Percentiles rank a stretch among this genome's conserved stretches.
Conservation (phyloP, 1,284 basidiomycete species). For the Lignosus rhinocerotis region DNA sequence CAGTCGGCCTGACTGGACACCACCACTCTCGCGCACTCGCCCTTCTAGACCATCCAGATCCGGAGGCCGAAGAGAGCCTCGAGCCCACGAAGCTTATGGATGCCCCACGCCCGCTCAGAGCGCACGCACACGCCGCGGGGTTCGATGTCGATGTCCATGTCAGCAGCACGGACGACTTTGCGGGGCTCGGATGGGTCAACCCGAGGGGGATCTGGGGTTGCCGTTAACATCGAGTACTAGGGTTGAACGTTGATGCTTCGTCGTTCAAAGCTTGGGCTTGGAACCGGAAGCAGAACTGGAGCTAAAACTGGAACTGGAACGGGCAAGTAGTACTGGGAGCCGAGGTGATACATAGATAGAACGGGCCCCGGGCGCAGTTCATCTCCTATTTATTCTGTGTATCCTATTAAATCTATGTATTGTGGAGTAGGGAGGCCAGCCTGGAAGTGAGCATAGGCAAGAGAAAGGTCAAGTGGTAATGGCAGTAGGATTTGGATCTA, state of each 20-base stretch:
- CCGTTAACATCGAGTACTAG: too few relatives aligned
- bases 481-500: too few relatives aligned
- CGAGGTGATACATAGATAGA: background rate
- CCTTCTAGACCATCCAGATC: too few relatives aligned
- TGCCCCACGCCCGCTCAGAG: background rate
- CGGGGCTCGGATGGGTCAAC: slow-evolving; percentile 29
- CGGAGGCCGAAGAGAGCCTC: too few relatives aligned
- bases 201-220: slow-evolving; percentile 30
- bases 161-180: slow-evolving; percentile 15
- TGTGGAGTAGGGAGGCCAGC: too few relatives aligned
- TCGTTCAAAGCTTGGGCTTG: background rate
- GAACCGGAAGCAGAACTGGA: too few relatives aligned
- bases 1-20: slow-evolving; percentile 5
- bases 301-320: too few relatives aligned
- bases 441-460: too few relatives aligned
- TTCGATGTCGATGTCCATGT: too few relatives aligned
- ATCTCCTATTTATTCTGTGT: background rate
- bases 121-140: background rate
- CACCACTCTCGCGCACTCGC: too few relatives aligned
- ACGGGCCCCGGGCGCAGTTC: background rate
- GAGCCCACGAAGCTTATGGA: too few relatives aligned
- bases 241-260: background rate
- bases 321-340: background rate
- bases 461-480: too few relatives aligned
- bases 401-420: background rate